phyloP scores from a whole-genome alignment of 2,329 filamentous ascomycete genomes.

The Calonectria pseudoturangicola region DNA sequence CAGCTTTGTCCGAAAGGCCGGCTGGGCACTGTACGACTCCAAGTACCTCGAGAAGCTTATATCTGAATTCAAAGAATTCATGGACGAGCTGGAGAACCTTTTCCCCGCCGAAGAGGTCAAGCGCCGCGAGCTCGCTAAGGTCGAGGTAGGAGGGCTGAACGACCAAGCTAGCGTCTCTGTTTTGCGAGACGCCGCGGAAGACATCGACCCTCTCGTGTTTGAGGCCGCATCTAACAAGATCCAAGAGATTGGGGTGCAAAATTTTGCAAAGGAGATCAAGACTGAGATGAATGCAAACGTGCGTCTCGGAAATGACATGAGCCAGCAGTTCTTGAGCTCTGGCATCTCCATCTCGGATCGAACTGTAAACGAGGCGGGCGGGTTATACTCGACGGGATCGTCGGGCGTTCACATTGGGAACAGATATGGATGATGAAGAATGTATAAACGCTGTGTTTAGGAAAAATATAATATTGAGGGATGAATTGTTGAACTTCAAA shows the following conservation, averaged over 20 bases:
- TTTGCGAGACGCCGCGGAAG: constrained; percentile 38
- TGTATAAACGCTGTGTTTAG: not conserved
- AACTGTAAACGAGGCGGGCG: constrained; percentile 26
- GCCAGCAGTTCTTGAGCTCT: constrained; percentile 10
- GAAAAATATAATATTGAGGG: not conserved
- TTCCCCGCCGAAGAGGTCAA: constrained; percentile 42
- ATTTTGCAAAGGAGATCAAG: constrained; percentile 26
- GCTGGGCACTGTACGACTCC: constrained; percentile 37
- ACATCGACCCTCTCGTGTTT: constrained; percentile 24
- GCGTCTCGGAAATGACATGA: constrained; percentile 35
- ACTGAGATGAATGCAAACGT: constrained; percentile 21
- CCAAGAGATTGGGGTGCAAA: constrained; percentile 20
- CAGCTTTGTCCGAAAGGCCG: constrained; percentile 27
- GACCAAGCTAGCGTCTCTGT: constrained; percentile 49
- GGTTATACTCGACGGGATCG: not conserved
- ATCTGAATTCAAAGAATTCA: constrained; percentile 44
- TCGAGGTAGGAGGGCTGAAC: constrained; percentile 51
- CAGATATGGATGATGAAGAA: not conserved
- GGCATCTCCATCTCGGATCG: constrained; percentile 19
- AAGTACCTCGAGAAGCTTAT: constrained; percentile 50
- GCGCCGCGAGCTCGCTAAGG: constrained; percentile 41
- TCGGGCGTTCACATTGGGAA: not conserved
- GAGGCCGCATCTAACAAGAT: constrained; percentile 33
- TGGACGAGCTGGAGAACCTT: constrained; percentile 55
- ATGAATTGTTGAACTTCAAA: too few relatives aligned